These are phyloP conservation scores for Fusarium sp. DNA, from an alignment of 2,329 filamentous ascomycete genomes.

Conservation along the genomic window DNA sequence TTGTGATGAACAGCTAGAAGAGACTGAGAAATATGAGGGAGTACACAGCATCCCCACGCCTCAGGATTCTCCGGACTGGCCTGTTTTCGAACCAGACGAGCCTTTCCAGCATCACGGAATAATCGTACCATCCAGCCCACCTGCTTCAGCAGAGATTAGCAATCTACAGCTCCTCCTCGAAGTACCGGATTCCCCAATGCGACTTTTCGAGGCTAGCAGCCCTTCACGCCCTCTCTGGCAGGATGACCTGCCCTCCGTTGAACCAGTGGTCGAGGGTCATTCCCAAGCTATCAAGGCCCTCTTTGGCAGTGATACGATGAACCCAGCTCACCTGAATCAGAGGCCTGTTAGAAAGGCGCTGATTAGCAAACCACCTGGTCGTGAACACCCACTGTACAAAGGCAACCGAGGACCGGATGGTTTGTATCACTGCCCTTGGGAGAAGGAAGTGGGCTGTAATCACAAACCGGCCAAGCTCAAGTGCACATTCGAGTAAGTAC, in stretches of 20 bases:
- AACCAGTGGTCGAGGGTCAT: neutral
- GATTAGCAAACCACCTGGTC: neutral
- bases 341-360: neutral
- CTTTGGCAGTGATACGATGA: neutral
- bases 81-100: neutral
- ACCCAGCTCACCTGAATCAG: neutral
- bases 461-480: constrained; percentile 96
- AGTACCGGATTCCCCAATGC: neutral
- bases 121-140: neutral
- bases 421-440: constrained; percentile 92
- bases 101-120: neutral
- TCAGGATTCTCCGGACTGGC: neutral
- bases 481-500: constrained; percentile 94
- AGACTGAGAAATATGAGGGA: neutral
- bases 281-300: neutral
- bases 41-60: neutral
- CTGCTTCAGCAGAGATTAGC: neutral
- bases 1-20: neutral
- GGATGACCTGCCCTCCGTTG: neutral
- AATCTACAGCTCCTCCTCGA: neutral
- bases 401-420: constrained; percentile 65
- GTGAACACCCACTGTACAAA: neutral
- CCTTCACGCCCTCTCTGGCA: neutral
- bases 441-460: constrained; percentile 76
- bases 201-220: neutral